Percentiles rank a stretch among this genome's conserved stretches.
These are phyloP conservation scores for Mycena vitilis DNA, from an alignment of 768 basidiomycete genomes.

Conservation along the genomic window DNA sequence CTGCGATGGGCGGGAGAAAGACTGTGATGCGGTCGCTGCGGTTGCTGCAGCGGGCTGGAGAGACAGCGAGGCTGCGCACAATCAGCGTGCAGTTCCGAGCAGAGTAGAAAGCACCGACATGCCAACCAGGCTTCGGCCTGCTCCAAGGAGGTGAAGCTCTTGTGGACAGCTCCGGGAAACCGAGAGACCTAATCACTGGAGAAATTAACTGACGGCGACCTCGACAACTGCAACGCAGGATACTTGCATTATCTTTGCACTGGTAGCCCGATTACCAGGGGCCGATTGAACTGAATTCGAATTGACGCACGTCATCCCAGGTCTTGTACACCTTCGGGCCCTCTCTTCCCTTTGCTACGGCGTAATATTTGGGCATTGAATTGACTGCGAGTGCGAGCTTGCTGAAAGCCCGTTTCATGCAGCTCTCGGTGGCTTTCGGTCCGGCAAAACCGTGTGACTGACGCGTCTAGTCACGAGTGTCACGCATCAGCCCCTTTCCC, in stretches of 20 bases:
- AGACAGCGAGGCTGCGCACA: constrained; percentile 15
- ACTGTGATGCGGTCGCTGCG: constrained; percentile 5
- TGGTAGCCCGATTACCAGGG: constrained; percentile 35
- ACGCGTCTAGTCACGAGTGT: background rate
- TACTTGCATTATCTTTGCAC: constrained; percentile 61
- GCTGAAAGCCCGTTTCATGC: background rate
- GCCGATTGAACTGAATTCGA: background rate
- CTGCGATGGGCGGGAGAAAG: background rate
- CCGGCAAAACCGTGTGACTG: background rate
- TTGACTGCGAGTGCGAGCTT: background rate
- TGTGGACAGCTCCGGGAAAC: constrained; percentile 63
- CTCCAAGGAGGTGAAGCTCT: constrained; percentile 57
- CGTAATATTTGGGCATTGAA: constrained; percentile 62
- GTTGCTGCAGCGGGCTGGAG: constrained; percentile 15
- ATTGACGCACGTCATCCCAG: constrained; percentile 68
- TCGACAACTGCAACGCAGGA: background rate
- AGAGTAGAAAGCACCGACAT: constrained; percentile 35
- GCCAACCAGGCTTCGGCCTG: constrained; percentile 67
- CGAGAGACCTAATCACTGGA: constrained; percentile 57
- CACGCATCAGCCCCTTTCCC: background rate
- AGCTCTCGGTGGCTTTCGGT: background rate
- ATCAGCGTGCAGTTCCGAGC: background rate
- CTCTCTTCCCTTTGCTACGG: constrained; percentile 67
- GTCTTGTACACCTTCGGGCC: constrained; percentile 67
- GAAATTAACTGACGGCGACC: background rate